These are phyloP conservation scores for Penicillium mononematosum DNA, from an alignment of 495 filamentous ascomycete genomes.

Conservation along the genomic window DNA sequence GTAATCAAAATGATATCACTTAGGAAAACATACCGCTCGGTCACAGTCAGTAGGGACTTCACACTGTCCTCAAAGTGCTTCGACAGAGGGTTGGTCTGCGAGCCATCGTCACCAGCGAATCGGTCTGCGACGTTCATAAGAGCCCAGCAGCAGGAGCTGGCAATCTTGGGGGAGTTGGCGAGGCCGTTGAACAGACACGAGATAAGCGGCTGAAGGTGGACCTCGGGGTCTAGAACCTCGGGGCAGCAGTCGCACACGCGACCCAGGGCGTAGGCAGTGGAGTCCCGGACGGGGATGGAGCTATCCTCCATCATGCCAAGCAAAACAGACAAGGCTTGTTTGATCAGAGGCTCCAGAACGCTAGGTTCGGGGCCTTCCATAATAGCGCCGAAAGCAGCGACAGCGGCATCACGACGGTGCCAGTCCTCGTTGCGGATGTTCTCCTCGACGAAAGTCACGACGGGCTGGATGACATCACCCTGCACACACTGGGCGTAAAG, in stretches of 20 bases:
- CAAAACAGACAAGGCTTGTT: conserved; percentile 86
- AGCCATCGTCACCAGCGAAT: conserved; percentile 79
- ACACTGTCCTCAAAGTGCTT: conserved; percentile 93
- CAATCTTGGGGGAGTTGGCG: conserved; percentile 92
- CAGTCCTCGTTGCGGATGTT: conserved; percentile 89
- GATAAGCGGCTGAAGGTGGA: conserved; percentile 81
- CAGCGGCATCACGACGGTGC: conserved; percentile 89
- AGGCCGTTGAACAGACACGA: conserved; percentile 86
- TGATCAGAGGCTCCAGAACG: conserved; percentile 84
- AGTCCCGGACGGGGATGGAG: conserved; percentile 88
- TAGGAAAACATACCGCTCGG: conserved; percentile 60
- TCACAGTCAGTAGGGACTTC: conserved; percentile 77
- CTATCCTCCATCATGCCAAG: conserved; percentile 95
- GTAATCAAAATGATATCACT: conserved; percentile 4
- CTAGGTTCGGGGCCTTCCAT: conserved; percentile 97
- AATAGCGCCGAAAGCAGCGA: conserved; percentile 97
- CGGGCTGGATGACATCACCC: conserved; percentile 72
- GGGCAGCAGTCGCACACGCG: conserved; percentile 91
- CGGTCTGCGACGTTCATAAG: conserved; percentile 97
- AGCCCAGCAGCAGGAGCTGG: conserved; percentile 97
- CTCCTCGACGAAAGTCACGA: conserved; percentile 84
- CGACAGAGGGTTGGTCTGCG: conserved; percentile 77
- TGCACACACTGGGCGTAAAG: conserved; percentile 91
- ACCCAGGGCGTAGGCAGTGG: conserved; percentile 93
- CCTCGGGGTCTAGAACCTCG: conserved; percentile 77